Evolutionary conservation across 768 basidiomycete species (phyloP), one percentile per base, ranked within the genome.

Genomic region (Mycena epipterygia): DNA sequence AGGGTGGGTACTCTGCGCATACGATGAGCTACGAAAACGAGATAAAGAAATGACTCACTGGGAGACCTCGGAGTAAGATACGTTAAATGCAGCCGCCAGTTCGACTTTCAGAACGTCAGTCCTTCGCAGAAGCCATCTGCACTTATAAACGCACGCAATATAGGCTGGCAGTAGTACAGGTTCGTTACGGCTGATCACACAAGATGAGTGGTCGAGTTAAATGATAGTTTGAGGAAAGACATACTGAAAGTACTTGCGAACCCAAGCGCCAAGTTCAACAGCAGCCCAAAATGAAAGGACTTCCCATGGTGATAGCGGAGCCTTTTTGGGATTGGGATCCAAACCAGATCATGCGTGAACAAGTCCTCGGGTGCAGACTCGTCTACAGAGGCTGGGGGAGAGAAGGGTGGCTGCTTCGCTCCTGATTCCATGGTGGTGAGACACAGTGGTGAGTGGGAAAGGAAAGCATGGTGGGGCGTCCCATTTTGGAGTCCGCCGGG

Each of bases 91-190:
- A 35, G 78, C 67, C 61, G 86, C 75, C 71, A 85, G 80, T 67
- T 87, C 78, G 58, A 88, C 87, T 86, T 35, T 1, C n/a, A 37
- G 62, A n/a, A n/a, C 13, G 35, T 69, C 16, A 48, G 42, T 6
- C 74, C 21, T 55, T 56, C 11, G 53, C 27, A 12, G 25, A 19
- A 37, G 23, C 12, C 6, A 49, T 52, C 32, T 1, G 2, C 16
- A 0, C 17, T 5, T 21, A 7, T 27, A 37, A 63, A 82, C 86
- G 69, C 78, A 89, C 94, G 91, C 21, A 95, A 80, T 74, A 96
- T 78, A 0, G 94, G 94, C 80, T 94, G 93, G 66, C 90, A 93
- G 72, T 95, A 96, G 76, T 95, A 95, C 48, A 95, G 78, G 75
- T 95, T 95, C n/a, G 89, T 86, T 12, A 90, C 90, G 46, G 83